A percentile compares a stretch with the other conserved stretches of the same genome.
phyloP scores from a whole-genome alignment of 208 protist species.

The Leishmania arabica region DNA sequence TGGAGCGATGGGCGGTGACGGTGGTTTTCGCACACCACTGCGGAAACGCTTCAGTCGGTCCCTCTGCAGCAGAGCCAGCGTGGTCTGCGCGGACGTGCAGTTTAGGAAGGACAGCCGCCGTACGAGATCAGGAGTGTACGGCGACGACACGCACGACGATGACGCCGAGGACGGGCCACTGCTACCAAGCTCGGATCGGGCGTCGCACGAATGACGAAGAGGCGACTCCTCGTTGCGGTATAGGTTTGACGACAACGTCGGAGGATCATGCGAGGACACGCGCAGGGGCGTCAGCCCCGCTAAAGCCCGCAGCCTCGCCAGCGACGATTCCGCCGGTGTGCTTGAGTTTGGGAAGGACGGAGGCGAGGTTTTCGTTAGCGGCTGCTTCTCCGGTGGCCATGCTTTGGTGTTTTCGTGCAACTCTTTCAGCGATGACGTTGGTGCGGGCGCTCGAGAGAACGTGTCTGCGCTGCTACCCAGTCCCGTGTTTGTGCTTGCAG shows the following conservation, averaged over 20 bases:
- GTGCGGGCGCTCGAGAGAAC: background rate
- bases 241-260: background rate
- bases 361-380: background rate
- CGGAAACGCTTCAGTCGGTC: constrained; percentile 25
- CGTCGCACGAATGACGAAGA: background rate
- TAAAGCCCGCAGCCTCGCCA: constrained; percentile 30
- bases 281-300: constrained; percentile 12
- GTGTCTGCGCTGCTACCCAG: background rate
- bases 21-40: background rate
- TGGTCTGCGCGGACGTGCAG: constrained; percentile 8
- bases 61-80: constrained; percentile 2
- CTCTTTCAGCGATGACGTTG: background rate
- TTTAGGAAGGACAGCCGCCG: constrained; percentile 23
- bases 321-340: constrained; percentile 15
- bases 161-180: background rate
- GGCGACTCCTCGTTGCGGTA: constrained; percentile 23
- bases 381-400: background rate
- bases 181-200: background rate
- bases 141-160: constrained; percentile 12
- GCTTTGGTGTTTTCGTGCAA: background rate
- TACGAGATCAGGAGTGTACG: constrained; percentile 27
- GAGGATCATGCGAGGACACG: background rate
- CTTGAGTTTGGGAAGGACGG: background rate
- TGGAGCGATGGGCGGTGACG: background rate
- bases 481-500: background rate